A percentile compares a stretch with the other conserved stretches of the same genome.
Conservation (phyloP, 345 rosid species). For the Acer yangbiense region DNA sequence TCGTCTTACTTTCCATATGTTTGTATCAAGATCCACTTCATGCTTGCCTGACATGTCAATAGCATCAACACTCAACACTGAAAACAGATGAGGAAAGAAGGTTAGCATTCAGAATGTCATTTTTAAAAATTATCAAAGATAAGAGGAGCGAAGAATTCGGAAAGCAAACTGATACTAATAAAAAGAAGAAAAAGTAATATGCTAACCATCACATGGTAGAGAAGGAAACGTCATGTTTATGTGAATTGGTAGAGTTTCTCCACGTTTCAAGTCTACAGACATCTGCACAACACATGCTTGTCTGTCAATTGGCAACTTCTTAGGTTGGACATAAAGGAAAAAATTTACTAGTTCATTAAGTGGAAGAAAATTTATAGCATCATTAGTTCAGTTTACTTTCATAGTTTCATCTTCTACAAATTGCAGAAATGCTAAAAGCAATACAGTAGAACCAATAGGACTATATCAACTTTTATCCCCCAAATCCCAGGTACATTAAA, state of each 20-base stretch:
- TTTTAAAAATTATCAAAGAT: background rate
- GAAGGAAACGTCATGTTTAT: constrained; percentile 91
- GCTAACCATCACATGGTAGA: constrained; percentile 87
- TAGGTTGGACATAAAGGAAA: background rate
- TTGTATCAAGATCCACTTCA: constrained; percentile 99
- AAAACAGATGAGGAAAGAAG: constrained; percentile 17
- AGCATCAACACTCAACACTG: constrained; percentile 96
- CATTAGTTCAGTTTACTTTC: background rate
- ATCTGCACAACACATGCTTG: constrained; percentile 48
- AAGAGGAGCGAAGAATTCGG: background rate
- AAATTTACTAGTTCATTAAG: background rate
- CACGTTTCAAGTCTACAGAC: constrained; percentile 98
- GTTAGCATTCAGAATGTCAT: constrained; percentile 3
- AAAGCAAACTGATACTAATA: background rate
- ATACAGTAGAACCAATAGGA: background rate
- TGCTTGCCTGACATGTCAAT: constrained; percentile 99
- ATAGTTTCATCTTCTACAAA: too few species aligned
- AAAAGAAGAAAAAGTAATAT: constrained; percentile 9
- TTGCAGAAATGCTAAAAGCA: background rate
- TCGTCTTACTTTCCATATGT: constrained; percentile 86
- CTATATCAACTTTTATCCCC: background rate
- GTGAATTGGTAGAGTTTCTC: constrained; percentile 90
- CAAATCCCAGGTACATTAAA: background rate
- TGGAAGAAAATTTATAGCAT: background rate
- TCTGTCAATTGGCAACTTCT: background rate